Evolutionary conservation across 768 basidiomycete species (phyloP).

Genomic region (Ramaria sp.): DNA sequence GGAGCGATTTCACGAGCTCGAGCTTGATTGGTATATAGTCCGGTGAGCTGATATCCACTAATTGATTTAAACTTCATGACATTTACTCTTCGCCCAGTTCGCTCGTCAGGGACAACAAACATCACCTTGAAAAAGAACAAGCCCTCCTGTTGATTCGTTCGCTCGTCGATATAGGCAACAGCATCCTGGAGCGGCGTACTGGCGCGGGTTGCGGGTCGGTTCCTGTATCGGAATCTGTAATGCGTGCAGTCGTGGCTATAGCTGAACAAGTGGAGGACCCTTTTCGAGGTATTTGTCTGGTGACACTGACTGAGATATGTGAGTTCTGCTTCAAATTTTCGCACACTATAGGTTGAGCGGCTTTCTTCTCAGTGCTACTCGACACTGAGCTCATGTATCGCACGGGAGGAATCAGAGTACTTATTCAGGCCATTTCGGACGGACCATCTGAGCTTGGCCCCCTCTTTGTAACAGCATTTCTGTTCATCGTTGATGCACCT

Average conservation of each 20-base stretch:
- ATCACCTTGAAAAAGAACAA: slow-evolving; percentile 82
- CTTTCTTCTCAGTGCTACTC: slow-evolving; percentile 52
- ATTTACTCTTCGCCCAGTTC: slow-evolving; percentile 39
- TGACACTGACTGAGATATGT: slow-evolving; percentile 89
- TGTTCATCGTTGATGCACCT: slow-evolving; percentile 80
- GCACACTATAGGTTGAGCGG: neutral
- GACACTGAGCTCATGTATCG: slow-evolving; percentile 75
- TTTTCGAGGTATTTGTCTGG: slow-evolving; percentile 69
- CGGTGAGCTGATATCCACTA: slow-evolving; percentile 40
- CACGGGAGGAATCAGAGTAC: slow-evolving; percentile 76
- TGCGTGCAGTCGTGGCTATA: slow-evolving; percentile 85
- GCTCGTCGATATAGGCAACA: slow-evolving; percentile 66
- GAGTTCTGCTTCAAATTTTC: slow-evolving; percentile 19
- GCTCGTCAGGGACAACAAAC: slow-evolving; percentile 74
- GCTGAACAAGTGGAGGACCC: slow-evolving; percentile 78
- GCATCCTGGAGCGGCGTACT: slow-evolving; percentile 30
- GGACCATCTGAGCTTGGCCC: slow-evolving; percentile 77
- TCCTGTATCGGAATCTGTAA: slow-evolving; percentile 62
- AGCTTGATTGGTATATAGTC: slow-evolving; percentile 85
- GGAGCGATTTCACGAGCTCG: slow-evolving; percentile 45
- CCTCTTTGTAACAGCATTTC: slow-evolving; percentile 66
- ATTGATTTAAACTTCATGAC: no score
- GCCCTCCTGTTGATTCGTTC: slow-evolving; percentile 81
- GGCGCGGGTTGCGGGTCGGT: slow-evolving; percentile 32
- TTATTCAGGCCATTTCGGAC: slow-evolving; percentile 83